Percentiles rank a stretch among this genome's conserved stretches.
Conservation (phyloP, 257 asterid species). For the Solanum okadae region DNA sequence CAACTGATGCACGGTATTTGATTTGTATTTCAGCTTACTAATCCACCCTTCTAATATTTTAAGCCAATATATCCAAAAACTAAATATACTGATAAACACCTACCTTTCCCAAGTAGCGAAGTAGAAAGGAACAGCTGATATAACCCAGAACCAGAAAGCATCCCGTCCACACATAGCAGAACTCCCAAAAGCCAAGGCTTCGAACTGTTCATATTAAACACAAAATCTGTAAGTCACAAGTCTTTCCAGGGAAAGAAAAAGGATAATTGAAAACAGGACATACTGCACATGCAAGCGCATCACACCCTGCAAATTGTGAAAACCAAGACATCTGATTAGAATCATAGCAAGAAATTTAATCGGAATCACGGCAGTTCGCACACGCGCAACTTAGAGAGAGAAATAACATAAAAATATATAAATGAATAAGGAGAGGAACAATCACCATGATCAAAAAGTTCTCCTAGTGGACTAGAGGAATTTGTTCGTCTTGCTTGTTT, state of each 20-base stretch:
- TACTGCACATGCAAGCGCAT: constrained; percentile 98
- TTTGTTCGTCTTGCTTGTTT: constrained; percentile 95
- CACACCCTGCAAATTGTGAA: constrained; percentile 63
- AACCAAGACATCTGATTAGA: constrained; percentile 5
- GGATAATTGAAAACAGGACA: constrained; percentile 14
- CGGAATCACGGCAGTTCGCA: not conserved
- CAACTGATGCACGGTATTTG: not conserved
- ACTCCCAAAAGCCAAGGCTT: constrained; percentile 88
- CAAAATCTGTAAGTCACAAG: constrained; percentile 1
- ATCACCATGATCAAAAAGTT: constrained; percentile 91
- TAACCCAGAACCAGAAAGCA: constrained; percentile 86
- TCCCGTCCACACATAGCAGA: constrained; percentile 72
- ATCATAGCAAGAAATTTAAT: constrained; percentile 1
- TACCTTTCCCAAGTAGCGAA: constrained; percentile 91
- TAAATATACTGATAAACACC: constrained; percentile 11
- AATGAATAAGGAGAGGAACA: not conserved
- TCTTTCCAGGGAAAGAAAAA: constrained; percentile 5
- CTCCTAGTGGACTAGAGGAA: constrained; percentile 94
- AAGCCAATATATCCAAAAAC: not conserved
- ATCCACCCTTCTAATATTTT: not conserved
- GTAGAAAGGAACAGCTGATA: constrained; percentile 80
- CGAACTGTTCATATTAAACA: constrained; percentile 38
- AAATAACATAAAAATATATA: not conserved
- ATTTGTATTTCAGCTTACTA: not conserved
- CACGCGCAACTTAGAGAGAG: not conserved